A percentile compares a stretch with the other conserved stretches of the same genome.
Evolutionary conservation across 2,329 filamentous ascomycete species (phyloP).

Genomic region (Neofusicoccum sp.): DNA sequence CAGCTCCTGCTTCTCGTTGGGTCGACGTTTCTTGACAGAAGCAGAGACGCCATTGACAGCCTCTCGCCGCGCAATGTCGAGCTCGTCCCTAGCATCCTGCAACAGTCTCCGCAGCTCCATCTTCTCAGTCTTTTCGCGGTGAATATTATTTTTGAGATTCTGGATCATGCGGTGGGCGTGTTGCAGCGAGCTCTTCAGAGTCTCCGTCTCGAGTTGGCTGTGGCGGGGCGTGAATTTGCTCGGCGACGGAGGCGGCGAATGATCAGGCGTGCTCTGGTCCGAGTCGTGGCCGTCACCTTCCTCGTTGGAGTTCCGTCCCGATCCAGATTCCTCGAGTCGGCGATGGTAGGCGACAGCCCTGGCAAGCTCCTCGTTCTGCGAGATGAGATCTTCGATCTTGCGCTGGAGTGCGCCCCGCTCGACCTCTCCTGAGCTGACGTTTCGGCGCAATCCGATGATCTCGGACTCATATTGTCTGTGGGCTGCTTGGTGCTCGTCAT

Average conservation of each 20-base stretch:
- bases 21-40: slow-evolving; percentile 57
- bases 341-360: slow-evolving; percentile 76
- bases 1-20: slow-evolving; percentile 51
- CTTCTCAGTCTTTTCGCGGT: slow-evolving; percentile 98
- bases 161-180: slow-evolving; percentile 97
- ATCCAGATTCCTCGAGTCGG: slow-evolving; percentile 58
- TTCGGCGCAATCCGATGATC: slow-evolving; percentile 77
- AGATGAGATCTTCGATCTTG: slow-evolving; percentile 82
- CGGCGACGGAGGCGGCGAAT: slow-evolving; percentile 86
- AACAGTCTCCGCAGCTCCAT: slow-evolving; percentile 92
- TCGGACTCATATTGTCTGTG: slow-evolving; percentile 89
- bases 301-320: slow-evolving; percentile 56
- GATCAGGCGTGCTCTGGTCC: slow-evolving; percentile 68
- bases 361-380: slow-evolving; percentile 88
- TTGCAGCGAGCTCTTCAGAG: slow-evolving; percentile 86
- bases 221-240: slow-evolving; percentile 89
- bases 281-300: slow-evolving; percentile 55
- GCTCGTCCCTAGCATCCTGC: slow-evolving; percentile 89
- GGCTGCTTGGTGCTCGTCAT: slow-evolving; percentile 73
- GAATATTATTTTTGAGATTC: slow-evolving; percentile 88
- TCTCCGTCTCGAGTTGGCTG: slow-evolving; percentile 90
- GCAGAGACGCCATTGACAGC: slow-evolving; percentile 47
- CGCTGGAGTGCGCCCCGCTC: slow-evolving; percentile 77
- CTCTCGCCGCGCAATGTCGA: slow-evolving; percentile 65
- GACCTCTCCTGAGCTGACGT: slow-evolving; percentile 71